Evolutionary conservation across 768 basidiomycete species (phyloP).

Genomic region (Suillus variegatus): DNA sequence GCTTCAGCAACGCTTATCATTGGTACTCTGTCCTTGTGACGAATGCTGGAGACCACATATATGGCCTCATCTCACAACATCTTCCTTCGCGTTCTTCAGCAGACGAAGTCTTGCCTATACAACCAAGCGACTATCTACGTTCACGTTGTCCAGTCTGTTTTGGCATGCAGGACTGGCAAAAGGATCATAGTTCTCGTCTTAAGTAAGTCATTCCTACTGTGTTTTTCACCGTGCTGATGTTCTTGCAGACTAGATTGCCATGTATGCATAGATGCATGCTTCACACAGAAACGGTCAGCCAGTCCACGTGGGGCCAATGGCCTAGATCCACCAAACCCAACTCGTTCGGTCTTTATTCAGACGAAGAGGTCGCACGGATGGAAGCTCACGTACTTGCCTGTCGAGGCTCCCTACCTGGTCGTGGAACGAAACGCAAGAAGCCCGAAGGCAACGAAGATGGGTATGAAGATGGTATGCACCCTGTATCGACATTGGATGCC

Average conservation of each 20-base stretch:
- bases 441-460: not conserved
- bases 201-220: not conserved
- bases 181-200: not conserved
- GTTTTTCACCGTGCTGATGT: not conserved
- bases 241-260: not conserved
- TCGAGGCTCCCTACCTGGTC: not conserved
- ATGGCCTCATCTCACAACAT: too few relatives aligned
- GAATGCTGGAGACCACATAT: too few relatives aligned
- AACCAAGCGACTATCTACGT: not conserved
- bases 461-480: conserved; percentile 21
- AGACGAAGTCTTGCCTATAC: too few relatives aligned
- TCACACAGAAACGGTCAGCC: too few relatives aligned
- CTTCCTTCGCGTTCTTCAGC: too few relatives aligned
- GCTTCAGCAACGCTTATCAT: not conserved
- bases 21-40: too few relatives aligned
- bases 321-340: too few relatives aligned
- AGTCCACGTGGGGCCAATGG: too few relatives aligned
- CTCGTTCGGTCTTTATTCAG: too few relatives aligned
- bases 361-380: not conserved
- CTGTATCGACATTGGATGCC: conserved; percentile 30
- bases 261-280: not conserved
- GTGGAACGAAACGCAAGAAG: not conserved
- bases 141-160: not conserved
- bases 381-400: not conserved
- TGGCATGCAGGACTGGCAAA: not conserved